phyloP scores from a whole-genome alignment of 495 filamentous ascomycete species.

The Barbatosphaeria neglecta region DNA sequence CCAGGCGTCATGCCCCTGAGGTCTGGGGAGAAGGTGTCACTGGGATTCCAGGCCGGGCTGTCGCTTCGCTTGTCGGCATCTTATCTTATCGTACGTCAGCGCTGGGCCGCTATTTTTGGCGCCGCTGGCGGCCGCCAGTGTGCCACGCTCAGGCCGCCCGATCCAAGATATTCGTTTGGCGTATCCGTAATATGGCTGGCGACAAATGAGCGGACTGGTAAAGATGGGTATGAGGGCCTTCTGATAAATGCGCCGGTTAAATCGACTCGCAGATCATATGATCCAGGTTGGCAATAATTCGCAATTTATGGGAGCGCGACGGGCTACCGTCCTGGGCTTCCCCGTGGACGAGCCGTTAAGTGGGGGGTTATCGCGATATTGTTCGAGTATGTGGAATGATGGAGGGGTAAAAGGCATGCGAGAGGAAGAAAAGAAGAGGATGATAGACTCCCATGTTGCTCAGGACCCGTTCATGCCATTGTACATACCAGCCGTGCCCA shows the following conservation, averaged over 20 bases:
- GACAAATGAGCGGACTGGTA: neutral
- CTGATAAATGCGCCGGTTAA: conserved; percentile 35
- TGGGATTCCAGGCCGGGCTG: no score
- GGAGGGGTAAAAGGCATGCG: no score
- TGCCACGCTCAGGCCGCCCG: neutral
- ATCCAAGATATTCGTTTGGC: no score
- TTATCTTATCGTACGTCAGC: neutral
- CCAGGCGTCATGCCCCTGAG: no score
- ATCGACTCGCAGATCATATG: conserved; percentile 34
- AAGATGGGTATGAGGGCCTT: conserved; percentile 4
- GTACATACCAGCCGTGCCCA: no score
- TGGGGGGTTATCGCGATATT: neutral
- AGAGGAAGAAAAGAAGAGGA: no score
- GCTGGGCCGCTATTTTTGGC: neutral
- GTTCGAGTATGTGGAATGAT: neutral
- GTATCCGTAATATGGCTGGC: no score
- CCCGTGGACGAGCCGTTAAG: neutral
- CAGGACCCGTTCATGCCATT: no score
- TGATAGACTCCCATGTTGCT: no score
- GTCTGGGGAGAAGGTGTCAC: no score
- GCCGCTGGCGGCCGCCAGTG: neutral
- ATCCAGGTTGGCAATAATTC: conserved; percentile 24
- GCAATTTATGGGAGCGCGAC: conserved; percentile 2
- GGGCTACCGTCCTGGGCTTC: neutral
- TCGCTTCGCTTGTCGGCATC: neutral